Evolutionary conservation across 2,329 filamentous ascomycete genomes (phyloP).

Genomic region (Epichloe brachyelytri): DNA sequence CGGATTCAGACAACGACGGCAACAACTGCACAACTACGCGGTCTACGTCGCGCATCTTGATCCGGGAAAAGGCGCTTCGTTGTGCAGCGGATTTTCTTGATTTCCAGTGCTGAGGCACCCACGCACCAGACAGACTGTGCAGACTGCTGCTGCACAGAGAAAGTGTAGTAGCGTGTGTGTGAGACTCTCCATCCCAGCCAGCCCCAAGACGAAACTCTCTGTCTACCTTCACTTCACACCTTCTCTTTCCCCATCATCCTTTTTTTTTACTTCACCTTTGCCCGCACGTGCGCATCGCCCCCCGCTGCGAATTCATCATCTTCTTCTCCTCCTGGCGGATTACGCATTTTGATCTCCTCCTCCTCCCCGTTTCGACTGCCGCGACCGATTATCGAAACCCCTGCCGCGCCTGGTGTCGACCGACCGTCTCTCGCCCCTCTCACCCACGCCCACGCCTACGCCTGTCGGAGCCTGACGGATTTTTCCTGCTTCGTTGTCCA

Average conservation of each 20-base stretch:
- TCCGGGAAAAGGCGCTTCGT: neutral
- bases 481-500: neutral
- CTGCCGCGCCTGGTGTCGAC: constrained; percentile 7
- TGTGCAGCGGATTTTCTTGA: neutral
- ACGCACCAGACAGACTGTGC: neutral
- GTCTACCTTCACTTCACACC: constrained; percentile 6
- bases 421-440: constrained; percentile 10
- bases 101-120: constrained; percentile 6
- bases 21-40: neutral
- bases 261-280: neutral
- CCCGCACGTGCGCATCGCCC: constrained; percentile 1
- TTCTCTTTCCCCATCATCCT: constrained; percentile 6
- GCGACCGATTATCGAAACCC: constrained; percentile 5
- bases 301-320: neutral
- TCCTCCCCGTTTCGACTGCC: constrained; percentile 4
- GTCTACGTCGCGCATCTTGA: neutral
- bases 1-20: constrained; percentile 4
- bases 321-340: neutral
- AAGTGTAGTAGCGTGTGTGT: neutral
- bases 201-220: constrained; percentile 9
- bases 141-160: neutral
- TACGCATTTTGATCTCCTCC: constrained; percentile 5
- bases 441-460: constrained; percentile 17
- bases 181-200: constrained; percentile 6
- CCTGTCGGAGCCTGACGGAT: constrained; percentile 19